phyloP scores from a whole-genome alignment of 768 basidiomycete species.

The Mycena venus region DNA sequence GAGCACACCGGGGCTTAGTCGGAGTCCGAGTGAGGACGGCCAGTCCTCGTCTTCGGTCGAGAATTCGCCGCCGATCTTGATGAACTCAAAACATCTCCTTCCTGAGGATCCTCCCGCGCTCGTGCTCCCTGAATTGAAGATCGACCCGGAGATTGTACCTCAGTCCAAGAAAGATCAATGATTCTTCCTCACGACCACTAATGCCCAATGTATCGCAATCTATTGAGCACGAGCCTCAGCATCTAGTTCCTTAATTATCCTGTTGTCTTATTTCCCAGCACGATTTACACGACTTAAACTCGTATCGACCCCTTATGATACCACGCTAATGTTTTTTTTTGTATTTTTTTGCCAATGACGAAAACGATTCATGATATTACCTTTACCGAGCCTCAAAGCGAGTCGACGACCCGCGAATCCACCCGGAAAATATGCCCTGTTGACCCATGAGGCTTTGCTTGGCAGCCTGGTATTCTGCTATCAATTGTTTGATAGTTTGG shows the following conservation, averaged over 20 bases:
- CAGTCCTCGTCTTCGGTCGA: constrained; percentile 49
- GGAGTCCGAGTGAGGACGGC: constrained; percentile 56
- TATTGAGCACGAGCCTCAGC: neutral
- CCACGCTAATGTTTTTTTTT: neutral
- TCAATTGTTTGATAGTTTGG: constrained; percentile 55
- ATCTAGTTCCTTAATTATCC: neutral
- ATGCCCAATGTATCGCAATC: neutral
- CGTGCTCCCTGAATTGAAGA: constrained; percentile 36
- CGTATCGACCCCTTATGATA: neutral
- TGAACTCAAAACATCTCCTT: constrained; percentile 31
- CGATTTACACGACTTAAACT: neutral
- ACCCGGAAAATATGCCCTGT: constrained; percentile 68
- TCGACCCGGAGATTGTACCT: neutral
- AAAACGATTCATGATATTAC: neutral
- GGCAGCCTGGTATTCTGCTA: constrained; percentile 62
- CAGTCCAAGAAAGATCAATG: constrained; percentile 47
- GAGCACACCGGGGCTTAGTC: constrained; percentile 44
- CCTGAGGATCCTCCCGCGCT: constrained; percentile 18
- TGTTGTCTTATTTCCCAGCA: constrained; percentile 24
- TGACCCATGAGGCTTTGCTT: constrained; percentile 62
- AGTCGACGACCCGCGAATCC: constrained; percentile 53
- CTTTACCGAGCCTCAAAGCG: neutral
- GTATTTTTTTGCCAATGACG: constrained; percentile 10
- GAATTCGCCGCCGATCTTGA: constrained; percentile 49
- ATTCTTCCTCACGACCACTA: constrained; percentile 11